Conservation (phyloP, 352 stramenopile species). For the Globisporangium solare region DNA sequence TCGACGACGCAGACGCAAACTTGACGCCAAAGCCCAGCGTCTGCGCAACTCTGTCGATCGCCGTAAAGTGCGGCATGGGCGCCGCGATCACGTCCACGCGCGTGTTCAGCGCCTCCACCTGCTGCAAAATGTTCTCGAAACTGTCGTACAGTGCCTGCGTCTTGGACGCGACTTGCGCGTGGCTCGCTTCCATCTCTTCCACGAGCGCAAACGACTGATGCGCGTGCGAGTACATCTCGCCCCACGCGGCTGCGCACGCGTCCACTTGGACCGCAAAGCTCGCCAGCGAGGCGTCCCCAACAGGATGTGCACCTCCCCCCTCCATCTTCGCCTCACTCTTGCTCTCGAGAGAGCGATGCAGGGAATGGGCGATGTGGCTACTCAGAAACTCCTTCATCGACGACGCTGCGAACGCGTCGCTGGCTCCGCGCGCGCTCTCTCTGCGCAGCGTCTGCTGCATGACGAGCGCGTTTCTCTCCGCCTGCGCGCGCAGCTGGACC, state of each 20-base stretch:
- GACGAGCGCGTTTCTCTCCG: slow-evolving; percentile 35
- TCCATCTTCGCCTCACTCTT: neutral
- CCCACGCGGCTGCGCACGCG: slow-evolving; percentile 31
- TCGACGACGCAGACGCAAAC: slow-evolving; percentile 36
- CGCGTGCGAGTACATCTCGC: slow-evolving; percentile 42
- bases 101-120: slow-evolving; percentile 56
- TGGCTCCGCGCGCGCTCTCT: neutral
- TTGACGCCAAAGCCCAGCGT: slow-evolving; percentile 67
- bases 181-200: slow-evolving; percentile 77
- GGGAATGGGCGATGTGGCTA: slow-evolving; percentile 5
- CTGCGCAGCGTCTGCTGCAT: slow-evolving; percentile 19
- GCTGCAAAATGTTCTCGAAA: slow-evolving; percentile 64
- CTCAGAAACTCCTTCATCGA: slow-evolving; percentile 45
- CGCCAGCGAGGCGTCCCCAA: slow-evolving; percentile 18
- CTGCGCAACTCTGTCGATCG: slow-evolving; percentile 48
- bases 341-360: neutral
- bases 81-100: slow-evolving; percentile 57
- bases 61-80: slow-evolving; percentile 71
- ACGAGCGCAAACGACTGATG: slow-evolving; percentile 60
- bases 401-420: slow-evolving; percentile 3
- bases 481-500: slow-evolving; percentile 49
- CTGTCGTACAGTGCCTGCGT: slow-evolving; percentile 72
- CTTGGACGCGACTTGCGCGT: slow-evolving; percentile 68
- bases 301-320: neutral
- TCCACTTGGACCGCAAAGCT: slow-evolving; percentile 30